phyloP scores from a whole-genome alignment of 441 rosid species.

The Eutrema salsugineum region DNA sequence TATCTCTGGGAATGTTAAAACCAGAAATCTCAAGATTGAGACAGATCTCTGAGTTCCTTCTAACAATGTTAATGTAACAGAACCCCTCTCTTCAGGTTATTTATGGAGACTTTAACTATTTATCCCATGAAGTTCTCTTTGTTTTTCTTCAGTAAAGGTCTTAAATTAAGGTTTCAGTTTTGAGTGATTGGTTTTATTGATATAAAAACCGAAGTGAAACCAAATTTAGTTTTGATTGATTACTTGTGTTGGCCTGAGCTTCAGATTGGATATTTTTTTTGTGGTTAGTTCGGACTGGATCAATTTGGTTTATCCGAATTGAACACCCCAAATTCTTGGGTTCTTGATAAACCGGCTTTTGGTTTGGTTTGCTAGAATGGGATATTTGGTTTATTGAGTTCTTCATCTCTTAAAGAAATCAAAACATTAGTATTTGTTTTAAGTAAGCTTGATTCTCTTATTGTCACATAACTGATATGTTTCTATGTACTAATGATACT shows the following conservation, averaged over 20 bases:
- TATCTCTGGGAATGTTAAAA: conserved; percentile 9
- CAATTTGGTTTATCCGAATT: not conserved
- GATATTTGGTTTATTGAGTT: not conserved
- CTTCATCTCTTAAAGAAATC: not conserved
- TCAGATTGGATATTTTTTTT: not conserved
- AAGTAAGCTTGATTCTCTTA: not conserved
- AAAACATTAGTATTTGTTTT: not conserved
- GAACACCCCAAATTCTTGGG: not conserved
- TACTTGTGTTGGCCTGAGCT: not conserved
- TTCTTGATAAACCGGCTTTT: not conserved
- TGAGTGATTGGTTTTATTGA: not conserved
- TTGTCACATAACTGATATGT: not conserved
- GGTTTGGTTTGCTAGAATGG: not conserved
- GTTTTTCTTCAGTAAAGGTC: too few species aligned
- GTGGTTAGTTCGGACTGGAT: not conserved
- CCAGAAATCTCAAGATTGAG: conserved; percentile 14
- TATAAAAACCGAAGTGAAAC: not conserved
- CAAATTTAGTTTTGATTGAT: not conserved
- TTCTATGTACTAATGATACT: not conserved
- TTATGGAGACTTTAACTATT: not conserved
- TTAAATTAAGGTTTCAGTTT: not conserved
- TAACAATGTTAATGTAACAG: conserved; percentile 26
- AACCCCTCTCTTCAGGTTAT: conserved; percentile 9
- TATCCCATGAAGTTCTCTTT: not conserved
- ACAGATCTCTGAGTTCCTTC: conserved; percentile 7